Evolutionary conservation across 345 rosid genomes (phyloP).

Genomic region (Corchorus capsularis): DNA sequence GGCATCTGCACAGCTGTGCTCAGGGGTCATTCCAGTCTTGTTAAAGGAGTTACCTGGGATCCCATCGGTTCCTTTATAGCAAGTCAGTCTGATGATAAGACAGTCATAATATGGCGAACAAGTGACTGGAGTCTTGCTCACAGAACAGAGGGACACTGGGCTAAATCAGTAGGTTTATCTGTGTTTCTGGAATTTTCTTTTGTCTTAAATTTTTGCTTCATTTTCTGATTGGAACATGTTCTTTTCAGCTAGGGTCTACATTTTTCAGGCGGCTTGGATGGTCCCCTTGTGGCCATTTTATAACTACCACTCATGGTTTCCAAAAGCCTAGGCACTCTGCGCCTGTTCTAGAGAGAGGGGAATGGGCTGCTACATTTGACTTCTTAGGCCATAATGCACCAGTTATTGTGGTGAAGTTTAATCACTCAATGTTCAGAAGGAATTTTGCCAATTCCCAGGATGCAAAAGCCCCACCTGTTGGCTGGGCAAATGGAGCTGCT

Average conservation of each 20-base stretch:
- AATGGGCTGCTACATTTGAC: conserved; percentile 97
- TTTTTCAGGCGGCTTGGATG: conserved; percentile 99
- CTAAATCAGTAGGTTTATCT: conserved; percentile 75
- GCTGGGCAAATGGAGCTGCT: conserved; percentile 86
- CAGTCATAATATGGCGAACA: conserved; percentile 98
- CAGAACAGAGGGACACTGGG: conserved; percentile 96
- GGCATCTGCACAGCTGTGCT: conserved; percentile 98
- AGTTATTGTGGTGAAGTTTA: conserved; percentile 89
- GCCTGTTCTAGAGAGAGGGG: conserved; percentile 97
- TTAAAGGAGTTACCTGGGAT: conserved; percentile 99
- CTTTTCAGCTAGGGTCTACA: conserved; percentile 89
- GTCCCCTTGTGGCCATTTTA: conserved; percentile 99
- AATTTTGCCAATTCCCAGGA: conserved; percentile 54
- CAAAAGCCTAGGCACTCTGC: conserved; percentile 99
- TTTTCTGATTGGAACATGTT: conserved; percentile 28
- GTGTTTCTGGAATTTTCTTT: conserved; percentile 3
- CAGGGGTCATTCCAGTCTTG: conserved; percentile 95
- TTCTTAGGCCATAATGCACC: conserved; percentile 99
- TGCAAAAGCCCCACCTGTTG: conserved; percentile 52
- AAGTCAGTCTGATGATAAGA: conserved; percentile 98
- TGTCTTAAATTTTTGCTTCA: conserved; percentile 14
- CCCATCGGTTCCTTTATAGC: conserved; percentile 97
- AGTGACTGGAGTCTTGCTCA: conserved; percentile 98
- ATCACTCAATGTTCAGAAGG: conserved; percentile 91
- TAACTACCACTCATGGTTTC: conserved; percentile 97